Percentiles rank a stretch among this genome's conserved stretches.
These are phyloP conservation scores for Arachis stenosperma DNA, from an alignment of 306 rosid genomes.

Conservation along the genomic window DNA sequence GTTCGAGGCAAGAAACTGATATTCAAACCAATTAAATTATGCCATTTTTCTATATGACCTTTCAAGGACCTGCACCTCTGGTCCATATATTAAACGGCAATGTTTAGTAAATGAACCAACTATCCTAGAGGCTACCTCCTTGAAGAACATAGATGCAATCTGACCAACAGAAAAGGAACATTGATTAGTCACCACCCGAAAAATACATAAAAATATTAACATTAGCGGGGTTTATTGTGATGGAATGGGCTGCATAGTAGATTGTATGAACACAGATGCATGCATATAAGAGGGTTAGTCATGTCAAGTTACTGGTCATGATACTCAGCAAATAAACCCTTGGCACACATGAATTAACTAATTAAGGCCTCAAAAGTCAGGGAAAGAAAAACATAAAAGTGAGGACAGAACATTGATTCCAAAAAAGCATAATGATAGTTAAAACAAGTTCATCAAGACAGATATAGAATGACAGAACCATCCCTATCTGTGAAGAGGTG, in stretches of 20 bases:
- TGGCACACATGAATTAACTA: neutral
- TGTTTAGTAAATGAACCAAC: constrained; percentile 92
- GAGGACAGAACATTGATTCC: constrained; percentile 3
- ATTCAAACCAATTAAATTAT: constrained; percentile 36
- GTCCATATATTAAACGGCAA: constrained; percentile 85
- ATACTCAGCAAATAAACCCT: constrained; percentile 22
- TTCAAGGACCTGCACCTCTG: constrained; percentile 71
- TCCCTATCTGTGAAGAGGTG: constrained; percentile 95
- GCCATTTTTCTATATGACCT: constrained; percentile 61
- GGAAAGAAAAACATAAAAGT: constrained; percentile 5
- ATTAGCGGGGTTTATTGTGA: neutral
- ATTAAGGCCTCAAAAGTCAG: neutral
- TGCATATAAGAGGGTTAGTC: constrained; percentile 6
- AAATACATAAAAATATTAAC: neutral
- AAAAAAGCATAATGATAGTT: constrained; percentile 30
- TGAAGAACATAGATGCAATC: constrained; percentile 95
- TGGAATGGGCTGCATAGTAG: constrained; percentile 10
- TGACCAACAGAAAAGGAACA: constrained; percentile 44
- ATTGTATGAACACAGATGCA: constrained; percentile 17
- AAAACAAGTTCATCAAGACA: constrained; percentile 11
- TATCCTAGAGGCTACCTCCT: constrained; percentile 92
- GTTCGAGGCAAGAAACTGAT: constrained; percentile 32
- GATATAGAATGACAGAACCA: constrained; percentile 21
- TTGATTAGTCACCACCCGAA: constrained; percentile 8
- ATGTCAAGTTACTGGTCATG: constrained; percentile 19